Evolutionary conservation across 306 rosid genomes (phyloP).

Genomic region (Leucaena leucocephala): DNA sequence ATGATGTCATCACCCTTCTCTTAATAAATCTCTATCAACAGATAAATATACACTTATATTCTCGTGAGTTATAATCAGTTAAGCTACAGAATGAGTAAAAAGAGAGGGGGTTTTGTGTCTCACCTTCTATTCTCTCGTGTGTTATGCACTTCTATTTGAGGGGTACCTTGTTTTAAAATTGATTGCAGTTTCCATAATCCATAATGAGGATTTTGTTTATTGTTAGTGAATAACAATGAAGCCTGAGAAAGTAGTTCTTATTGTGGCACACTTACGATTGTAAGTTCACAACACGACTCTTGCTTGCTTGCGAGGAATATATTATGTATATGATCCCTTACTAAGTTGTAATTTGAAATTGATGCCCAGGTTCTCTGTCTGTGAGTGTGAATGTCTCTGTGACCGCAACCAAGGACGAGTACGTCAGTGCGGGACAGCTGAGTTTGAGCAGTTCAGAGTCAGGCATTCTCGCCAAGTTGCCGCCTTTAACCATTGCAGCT

Average conservation of each 20-base stretch:
- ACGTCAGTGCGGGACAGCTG: slow-evolving; percentile 66
- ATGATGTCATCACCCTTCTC: slow-evolving; percentile 26
- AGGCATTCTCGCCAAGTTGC: slow-evolving; percentile 52
- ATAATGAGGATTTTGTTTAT: background rate
- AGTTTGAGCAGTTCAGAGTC: slow-evolving; percentile 53
- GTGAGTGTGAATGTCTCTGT: slow-evolving; percentile 71
- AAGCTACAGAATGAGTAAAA: background rate
- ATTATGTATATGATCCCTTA: slow-evolving; percentile 1
- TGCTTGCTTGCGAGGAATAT: slow-evolving; percentile 17
- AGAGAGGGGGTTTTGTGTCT: slow-evolving; percentile 15
- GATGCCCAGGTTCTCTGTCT: slow-evolving; percentile 71
- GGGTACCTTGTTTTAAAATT: slow-evolving; percentile 3
- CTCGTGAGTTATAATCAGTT: background rate
- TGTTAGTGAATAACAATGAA: background rate
- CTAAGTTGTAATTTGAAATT: slow-evolving; percentile 19
- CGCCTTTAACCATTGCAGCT: slow-evolving; percentile 45
- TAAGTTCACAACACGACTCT: slow-evolving; percentile 49
- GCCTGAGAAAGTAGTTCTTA: background rate
- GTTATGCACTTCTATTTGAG: background rate
- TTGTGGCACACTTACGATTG: slow-evolving; percentile 46
- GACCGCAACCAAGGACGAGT: slow-evolving; percentile 70
- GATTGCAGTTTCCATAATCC: background rate
- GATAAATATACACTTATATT: background rate
- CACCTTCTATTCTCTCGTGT: background rate
- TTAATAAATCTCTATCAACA: slow-evolving; percentile 6